Base-by-base conservation (phyloP, 768 basidiomycete genomes). In the Lactarius sanguifluus region DNA sequence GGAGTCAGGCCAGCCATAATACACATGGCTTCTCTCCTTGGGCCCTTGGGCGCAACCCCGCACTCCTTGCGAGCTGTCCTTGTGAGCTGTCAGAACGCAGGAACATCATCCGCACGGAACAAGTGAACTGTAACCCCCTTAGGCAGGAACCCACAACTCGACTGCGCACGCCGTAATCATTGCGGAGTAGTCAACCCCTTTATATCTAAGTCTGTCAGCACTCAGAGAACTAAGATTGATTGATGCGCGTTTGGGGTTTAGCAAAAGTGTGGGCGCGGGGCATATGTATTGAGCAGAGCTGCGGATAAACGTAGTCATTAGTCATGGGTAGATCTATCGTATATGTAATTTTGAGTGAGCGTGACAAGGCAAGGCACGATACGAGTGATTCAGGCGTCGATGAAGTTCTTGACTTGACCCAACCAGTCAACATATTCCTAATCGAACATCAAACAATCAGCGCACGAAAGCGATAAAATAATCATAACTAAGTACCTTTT, bases 401-500 rank as follows among this genome's bases (percentile, higher is more conserved):
- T 79, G 74, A 97, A 98, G 25, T 73, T 75, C 82, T 92, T 90
- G 76, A 96, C 88, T 71, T 86, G 86, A 71, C 83, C 78, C 72
- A 98, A 79, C 96, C 96, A 98, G 70, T 81, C 82, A 73, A 94
- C 85, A 78, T 98, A 98, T 79, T 98, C 96, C 94, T 95, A 58
- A 56, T 61, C 40, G 70, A 10, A 66, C 59, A 32, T 54, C 68
- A 43, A 61, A 55, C 20, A 57, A 43, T 41, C 36, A 68, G 55
- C 38, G 28, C 60, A 63, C 43, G 8, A 62, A 65, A 38, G 4
- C n/a, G 16, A 20, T 5, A 13, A 62, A 43, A 52, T 60, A 20
- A 20, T 38, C 5, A 23, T 10, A 50, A 50, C 47, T 0, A 20
- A 45, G 41, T 40, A 94, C 94, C 85, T 88, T 88, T 81, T 98